phyloP scores from a whole-genome alignment of 2,329 filamentous ascomycete species.

The Penicillium sp. region DNA sequence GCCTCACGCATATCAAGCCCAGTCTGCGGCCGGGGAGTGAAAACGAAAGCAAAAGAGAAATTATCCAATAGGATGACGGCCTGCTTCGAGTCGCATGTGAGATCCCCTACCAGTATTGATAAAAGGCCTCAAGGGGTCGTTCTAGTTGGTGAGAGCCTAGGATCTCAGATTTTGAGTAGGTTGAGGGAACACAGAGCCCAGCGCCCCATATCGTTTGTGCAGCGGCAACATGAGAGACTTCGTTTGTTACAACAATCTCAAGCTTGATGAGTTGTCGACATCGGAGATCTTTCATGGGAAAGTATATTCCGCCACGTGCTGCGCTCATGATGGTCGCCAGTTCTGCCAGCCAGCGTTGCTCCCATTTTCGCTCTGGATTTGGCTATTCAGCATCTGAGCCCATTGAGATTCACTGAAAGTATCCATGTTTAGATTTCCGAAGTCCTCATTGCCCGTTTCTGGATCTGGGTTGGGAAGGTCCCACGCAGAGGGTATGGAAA shows the following conservation, averaged over 20 bases:
- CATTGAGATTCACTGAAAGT: conserved; percentile 36
- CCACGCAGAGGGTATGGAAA: conserved; percentile 32
- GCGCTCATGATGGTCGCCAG: conserved; percentile 24
- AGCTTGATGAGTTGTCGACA: not conserved
- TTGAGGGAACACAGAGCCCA: too few species aligned
- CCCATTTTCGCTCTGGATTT: conserved; percentile 22
- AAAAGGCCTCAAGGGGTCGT: not conserved
- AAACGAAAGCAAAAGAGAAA: not conserved
- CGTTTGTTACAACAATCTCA: not conserved
- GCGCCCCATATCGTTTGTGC: not conserved
- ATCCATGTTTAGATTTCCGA: conserved; percentile 24
- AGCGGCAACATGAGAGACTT: not conserved
- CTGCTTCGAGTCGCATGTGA: not conserved
- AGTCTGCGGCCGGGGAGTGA: too few species aligned
- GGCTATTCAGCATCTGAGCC: conserved; percentile 31
- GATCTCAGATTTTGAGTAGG: not conserved
- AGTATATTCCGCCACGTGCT: not conserved
- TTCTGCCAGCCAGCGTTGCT: conserved; percentile 27
- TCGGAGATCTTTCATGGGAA: not conserved
- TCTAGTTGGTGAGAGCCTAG: not conserved
- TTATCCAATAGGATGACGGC: not conserved
- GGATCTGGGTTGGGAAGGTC: conserved; percentile 22
- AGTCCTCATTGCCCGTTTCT: conserved; percentile 16
- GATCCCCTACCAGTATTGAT: not conserved
- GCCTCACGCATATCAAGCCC: not conserved